Base-by-base conservation (phyloP, 1,139 yeast species). In the Cylindricascospora bacillispora region DNA sequence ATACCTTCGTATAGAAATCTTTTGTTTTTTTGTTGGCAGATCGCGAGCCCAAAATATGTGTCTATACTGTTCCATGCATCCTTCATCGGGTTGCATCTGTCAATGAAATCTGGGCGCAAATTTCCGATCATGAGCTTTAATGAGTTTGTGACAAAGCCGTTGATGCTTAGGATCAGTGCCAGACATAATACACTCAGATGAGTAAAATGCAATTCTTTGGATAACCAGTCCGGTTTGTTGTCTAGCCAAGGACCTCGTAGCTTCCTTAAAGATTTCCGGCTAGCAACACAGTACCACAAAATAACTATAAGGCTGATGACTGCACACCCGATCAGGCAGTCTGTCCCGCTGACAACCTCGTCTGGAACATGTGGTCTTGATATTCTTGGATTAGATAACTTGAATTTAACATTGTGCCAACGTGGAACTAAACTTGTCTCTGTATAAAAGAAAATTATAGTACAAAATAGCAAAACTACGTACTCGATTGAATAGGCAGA, bases 31-130 rank as follows among this genome's bases (percentile, higher is more conserved):
- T 43, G 48, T 20, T 32, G 31, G 25, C 52, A 44, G 13, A 38
- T 33, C 15, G 32, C 40, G 5, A 44, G 19, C 6, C 34, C 28
- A 31, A 33, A 40, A 27, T 22, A 33, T 13, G 25, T 32, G 17
- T 30, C 17, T 5, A 17, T 25, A 7, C 24, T 32, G 14, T 22
- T 23, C 4, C 26, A 27, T 10, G 26, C 31, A 15, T 30, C 28
- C 15, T 31, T 21, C 17, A 27, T 28, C 20, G 45, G 41, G 18
- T 36, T 34, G 34, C 53, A 48, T 22, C 53, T 34, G 7, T 36
- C 45, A 12, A 48, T 14, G 32, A 49, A 49, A 36, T 49, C 55
- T 2, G 55, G 55, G 18, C 55, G 34, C 6, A 40, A 31, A 33
- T 49, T 47, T 19, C 48, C 41, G 24, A 49, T 43, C 17, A 35